Percentiles rank a stretch among this genome's conserved stretches.
These are phyloP conservation scores for Botrytis aclada DNA, from an alignment of 2,329 filamentous ascomycete species.

Conservation along the genomic window DNA sequence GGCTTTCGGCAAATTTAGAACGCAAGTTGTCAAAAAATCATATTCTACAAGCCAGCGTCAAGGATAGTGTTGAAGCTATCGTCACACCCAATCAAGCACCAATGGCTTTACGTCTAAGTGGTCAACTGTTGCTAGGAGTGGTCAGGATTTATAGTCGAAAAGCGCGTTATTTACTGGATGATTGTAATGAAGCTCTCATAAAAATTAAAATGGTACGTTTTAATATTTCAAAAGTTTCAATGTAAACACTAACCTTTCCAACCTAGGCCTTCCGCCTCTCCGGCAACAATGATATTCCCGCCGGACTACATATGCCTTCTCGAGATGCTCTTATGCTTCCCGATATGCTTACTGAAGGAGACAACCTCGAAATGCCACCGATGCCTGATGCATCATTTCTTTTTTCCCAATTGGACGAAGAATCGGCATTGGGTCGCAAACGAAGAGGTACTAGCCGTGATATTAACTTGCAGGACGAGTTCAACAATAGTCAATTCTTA, in stretches of 20 bases:
- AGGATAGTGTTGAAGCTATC: slow-evolving; percentile 92
- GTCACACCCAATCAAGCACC: slow-evolving; percentile 90
- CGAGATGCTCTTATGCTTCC: slow-evolving; percentile 85
- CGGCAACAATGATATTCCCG: slow-evolving; percentile 93
- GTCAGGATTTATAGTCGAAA: slow-evolving; percentile 98
- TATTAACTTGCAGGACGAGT: slow-evolving; percentile 67
- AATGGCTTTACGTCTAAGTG: slow-evolving; percentile 89
- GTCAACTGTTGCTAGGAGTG: slow-evolving; percentile 90
- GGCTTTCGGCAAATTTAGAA: slow-evolving; percentile 96
- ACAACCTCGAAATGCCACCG: slow-evolving; percentile 72
- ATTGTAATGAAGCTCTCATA: slow-evolving; percentile 94
- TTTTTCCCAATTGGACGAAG: slow-evolving; percentile 69
- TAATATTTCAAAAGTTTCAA: not conserved
- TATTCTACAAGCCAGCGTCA: slow-evolving; percentile 90
- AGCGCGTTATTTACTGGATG: slow-evolving; percentile 90
- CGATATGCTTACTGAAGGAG: slow-evolving; percentile 89
- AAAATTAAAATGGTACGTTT: slow-evolving; percentile 94
- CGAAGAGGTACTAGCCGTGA: slow-evolving; percentile 58
- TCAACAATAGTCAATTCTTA: slow-evolving; percentile 76
- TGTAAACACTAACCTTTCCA: slow-evolving; percentile 39
- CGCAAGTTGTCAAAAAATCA: slow-evolving; percentile 97
- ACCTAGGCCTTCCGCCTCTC: slow-evolving; percentile 84
- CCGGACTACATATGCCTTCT: slow-evolving; percentile 74
- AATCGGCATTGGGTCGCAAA: slow-evolving; percentile 54
- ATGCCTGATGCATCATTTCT: slow-evolving; percentile 86